These are phyloP conservation scores for Gaeumannomyces sp. DNA, from an alignment of 2,329 filamentous ascomycete species.

Conservation along the genomic window DNA sequence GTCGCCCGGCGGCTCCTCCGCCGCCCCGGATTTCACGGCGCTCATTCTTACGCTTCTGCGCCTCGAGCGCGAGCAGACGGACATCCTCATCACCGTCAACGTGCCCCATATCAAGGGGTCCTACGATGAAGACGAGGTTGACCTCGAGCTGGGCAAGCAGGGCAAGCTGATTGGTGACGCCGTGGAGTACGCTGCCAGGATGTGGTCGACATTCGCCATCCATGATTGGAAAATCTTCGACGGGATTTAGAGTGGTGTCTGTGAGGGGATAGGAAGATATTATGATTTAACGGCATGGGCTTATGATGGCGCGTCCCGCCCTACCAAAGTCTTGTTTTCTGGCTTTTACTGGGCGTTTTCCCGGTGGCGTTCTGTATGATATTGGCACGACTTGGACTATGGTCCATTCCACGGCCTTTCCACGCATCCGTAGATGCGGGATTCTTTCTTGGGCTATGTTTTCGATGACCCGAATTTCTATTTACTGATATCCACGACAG, in stretches of 20 bases:
- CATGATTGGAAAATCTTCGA: conserved; percentile 75
- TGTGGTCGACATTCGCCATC: conserved; percentile 70
- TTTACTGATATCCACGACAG: neutral
- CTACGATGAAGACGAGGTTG: conserved; percentile 67
- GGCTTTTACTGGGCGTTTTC: neutral
- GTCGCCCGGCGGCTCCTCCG: conserved; percentile 25
- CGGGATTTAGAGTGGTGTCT: conserved; percentile 25
- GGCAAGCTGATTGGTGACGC: conserved; percentile 63
- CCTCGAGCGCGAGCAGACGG: conserved; percentile 67
- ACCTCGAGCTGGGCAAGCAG: conserved; percentile 57
- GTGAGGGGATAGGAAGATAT: neutral
- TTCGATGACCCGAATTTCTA: neutral
- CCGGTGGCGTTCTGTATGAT: neutral
- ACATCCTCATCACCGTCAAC: conserved; percentile 81
- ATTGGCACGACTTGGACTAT: neutral
- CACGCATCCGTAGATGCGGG: neutral
- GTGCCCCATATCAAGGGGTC: conserved; percentile 75
- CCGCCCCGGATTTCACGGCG: conserved; percentile 59
- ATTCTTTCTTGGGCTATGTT: neutral
- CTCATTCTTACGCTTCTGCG: conserved; percentile 74
- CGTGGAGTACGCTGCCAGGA: conserved; percentile 59
- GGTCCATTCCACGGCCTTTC: neutral
- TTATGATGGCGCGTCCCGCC: neutral
- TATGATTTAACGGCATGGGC: neutral
- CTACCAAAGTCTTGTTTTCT: neutral